Evolutionary conservation across 495 filamentous ascomycete species (phyloP), one percentile per base, ranked within the genome.

Genomic region (Lepraria neglecta): DNA sequence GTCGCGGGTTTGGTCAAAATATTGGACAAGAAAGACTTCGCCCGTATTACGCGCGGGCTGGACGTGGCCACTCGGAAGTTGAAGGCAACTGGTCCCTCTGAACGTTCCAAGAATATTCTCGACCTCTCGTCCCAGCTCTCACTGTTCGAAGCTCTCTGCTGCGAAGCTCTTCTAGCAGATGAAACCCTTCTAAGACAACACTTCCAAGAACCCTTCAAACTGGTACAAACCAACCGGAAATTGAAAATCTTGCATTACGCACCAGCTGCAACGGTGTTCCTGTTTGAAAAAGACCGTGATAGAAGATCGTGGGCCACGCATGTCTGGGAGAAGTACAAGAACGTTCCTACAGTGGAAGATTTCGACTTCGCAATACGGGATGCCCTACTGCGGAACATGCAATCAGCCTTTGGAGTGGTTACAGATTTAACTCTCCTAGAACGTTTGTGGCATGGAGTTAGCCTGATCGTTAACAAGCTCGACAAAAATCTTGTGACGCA

Each of bases 351-450:
- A 0, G 71, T 75, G 12, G 73, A 82, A 30, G 87, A 92, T 61
- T 97, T 95, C 68, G 87, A 94, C 31, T 91, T 89, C 86, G 87
- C 87, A 2, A 80, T 96, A 42, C 81, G 82, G 43, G 85, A 86
- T 58, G 81, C 81, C 14, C 79, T 97, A 27, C 64, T 69, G 12
- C 54, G 65, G 11, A 73, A 74, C 4, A 69, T 79, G 63, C 65
- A 62, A 28, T 66, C 65, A 30, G 70, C 62, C 17, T 62, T 69
- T 9, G 69, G 72, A 42, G 67, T 72, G 6, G 77, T 81, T 21
- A 45, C 75, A 6, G 78, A 84, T 58, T 56, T 77, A 43, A 66
- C 75, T 9, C 75, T 80, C 11, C 71, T 92, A 3, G 74, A 82
- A 59, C 78, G 81, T 9, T 86, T 92, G 58, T 97, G 91, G 91